These are phyloP conservation scores for Lasiosphaeria miniovina DNA, from an alignment of 495 filamentous ascomycete genomes.

Conservation along the genomic window DNA sequence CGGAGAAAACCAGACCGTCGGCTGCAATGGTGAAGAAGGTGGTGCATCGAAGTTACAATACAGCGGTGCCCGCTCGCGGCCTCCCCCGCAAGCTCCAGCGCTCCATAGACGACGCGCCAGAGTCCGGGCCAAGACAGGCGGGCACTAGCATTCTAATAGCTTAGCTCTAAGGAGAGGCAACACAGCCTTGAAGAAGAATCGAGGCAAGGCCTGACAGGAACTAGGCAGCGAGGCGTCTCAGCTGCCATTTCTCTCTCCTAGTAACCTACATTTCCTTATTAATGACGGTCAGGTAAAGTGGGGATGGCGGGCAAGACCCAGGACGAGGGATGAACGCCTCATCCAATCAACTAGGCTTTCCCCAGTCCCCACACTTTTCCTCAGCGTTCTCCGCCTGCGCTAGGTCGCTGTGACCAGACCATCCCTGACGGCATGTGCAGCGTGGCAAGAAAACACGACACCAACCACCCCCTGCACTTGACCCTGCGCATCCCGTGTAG, in stretches of 20 bases:
- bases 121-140: background rate
- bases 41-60: background rate
- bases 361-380: constrained; percentile 15
- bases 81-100: background rate
- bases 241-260: background rate
- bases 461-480: background rate
- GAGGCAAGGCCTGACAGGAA: background rate
- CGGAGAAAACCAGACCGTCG: no score
- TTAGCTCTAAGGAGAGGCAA: background rate
- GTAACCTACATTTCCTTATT: background rate
- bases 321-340: background rate
- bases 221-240: background rate
- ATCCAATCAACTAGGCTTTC: constrained; percentile 12
- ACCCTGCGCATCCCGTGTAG: background rate
- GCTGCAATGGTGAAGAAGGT: background rate
- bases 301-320: constrained; percentile 1
- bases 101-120: background rate
- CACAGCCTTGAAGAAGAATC: no score
- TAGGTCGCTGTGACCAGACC: background rate
- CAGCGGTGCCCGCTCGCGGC: background rate
- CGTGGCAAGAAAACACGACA: constrained; percentile 9
- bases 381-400: background rate
- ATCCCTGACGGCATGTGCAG: constrained; percentile 6
- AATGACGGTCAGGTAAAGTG: constrained; percentile 3
- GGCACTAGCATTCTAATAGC: no score